Evolutionary conservation across 495 filamentous ascomycete genomes (phyloP).

Genomic region (Apiosordaria backusii): DNA sequence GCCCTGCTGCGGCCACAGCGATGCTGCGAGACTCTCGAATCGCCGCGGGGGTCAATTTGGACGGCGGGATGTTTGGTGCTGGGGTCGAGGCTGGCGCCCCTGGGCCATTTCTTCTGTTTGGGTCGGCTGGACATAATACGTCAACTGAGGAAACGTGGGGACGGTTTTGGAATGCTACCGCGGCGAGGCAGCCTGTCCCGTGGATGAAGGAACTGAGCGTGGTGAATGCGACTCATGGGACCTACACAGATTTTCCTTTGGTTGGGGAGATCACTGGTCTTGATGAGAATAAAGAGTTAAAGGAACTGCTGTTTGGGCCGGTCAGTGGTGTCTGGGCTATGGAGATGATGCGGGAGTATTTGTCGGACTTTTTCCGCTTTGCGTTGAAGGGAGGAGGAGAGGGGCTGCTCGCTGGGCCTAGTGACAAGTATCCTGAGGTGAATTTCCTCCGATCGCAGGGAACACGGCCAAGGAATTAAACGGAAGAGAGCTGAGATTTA

Average conservation of each 20-base stretch:
- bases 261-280: conserved; percentile 4
- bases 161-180: not conserved
- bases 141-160: not conserved
- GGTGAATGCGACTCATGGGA: not conserved
- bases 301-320: not conserved
- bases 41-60: conserved; percentile 10
- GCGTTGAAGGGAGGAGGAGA: not conserved
- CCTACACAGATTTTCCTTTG: conserved; percentile 2
- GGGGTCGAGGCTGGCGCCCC: conserved; percentile 2
- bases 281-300: too few species aligned
- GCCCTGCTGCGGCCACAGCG: not conserved
- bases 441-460: not conserved
- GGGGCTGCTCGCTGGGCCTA: not conserved
- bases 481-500: too few species aligned
- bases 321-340: not conserved
- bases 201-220: conserved; percentile 8
- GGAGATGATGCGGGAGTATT: not conserved
- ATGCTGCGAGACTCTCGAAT: not conserved
- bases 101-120: conserved; percentile 7
- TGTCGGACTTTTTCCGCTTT: not conserved
- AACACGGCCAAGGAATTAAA: not conserved
- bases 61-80: conserved; percentile 11
- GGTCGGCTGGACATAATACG: not conserved
- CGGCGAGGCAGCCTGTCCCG: not conserved
- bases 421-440: not conserved